Base-by-base conservation (phyloP, 371 early-diverging fungal genomes). In the Actinomucor elegans region DNA sequence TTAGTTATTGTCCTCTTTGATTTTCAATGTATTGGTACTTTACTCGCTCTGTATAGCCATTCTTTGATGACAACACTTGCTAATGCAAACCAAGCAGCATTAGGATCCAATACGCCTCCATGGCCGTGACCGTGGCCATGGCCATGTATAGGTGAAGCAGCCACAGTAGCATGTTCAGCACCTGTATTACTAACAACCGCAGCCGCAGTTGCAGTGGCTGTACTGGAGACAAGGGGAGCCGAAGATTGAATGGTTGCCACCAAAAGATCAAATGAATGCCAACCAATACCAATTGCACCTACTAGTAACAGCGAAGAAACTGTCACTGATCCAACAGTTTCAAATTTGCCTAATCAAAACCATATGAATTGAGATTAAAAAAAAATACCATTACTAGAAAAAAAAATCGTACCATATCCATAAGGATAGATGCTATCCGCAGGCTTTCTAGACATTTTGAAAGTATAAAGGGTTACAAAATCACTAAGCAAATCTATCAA, bases 11-110 rank as follows among this genome's bases (percentile, higher is more conserved):
- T 6, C 11, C 10, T 10, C 17, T 15, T 14, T 20, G 15, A 32
- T 24, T 8, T 36, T 9, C 14, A 56, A 10, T 4, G 33, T n/a
- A 14, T 28, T 20, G 5, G 10, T 18, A 59, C 68, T 67, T 56
- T 75, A 73, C 77, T 87, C 23, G 79, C 80, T 61, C 79, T 77
- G 59, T 77, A 88, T 40, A 88, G 51, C 61, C 71, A 75, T 61
- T 88, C 89, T 43, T 88, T 88, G 23, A 85, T 64, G 17, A 75
- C 56, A 8, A 88, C 81, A 46, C 86, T 85, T 2, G 77, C 75
- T 14, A 77, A 66, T 0, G 87, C 89, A 76, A 87, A 83, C 86
- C 86, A 87, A 15, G 86, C 81, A 17, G 88, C 88, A 55, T 83
- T 79, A n/a, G 88, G 82, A 67, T 85, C 81, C 20, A 86, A 42